Percentiles rank a stretch among this genome's conserved stretches.
These are phyloP conservation scores for Clonostachys chloroleuca DNA, from an alignment of 2,329 filamentous ascomycete species.

Conservation along the genomic window DNA sequence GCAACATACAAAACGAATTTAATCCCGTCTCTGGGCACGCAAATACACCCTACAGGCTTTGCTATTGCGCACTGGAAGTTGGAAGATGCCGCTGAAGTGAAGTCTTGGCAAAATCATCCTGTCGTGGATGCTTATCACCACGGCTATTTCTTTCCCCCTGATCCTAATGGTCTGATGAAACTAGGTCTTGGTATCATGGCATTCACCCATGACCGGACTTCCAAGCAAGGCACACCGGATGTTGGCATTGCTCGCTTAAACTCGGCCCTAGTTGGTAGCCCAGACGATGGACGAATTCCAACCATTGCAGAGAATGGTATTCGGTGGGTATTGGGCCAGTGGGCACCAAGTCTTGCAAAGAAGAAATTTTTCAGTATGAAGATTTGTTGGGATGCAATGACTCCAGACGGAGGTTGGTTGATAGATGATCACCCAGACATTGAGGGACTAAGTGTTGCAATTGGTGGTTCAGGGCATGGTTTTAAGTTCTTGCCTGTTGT, in stretches of 20 bases:
- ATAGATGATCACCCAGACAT: background rate
- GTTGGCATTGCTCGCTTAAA: background rate
- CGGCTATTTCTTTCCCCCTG: too few relatives aligned
- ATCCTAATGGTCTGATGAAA: too few relatives aligned
- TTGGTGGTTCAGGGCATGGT: background rate
- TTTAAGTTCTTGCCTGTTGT: background rate
- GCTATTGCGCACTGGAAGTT: too few relatives aligned
- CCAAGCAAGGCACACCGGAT: too few relatives aligned
- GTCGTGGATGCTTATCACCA: too few relatives aligned
- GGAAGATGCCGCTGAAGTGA: too few relatives aligned
- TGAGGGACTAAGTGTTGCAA: background rate
- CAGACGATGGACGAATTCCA: background rate
- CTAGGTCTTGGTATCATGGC: too few relatives aligned
- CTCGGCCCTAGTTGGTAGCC: background rate
- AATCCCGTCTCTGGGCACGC: too few relatives aligned
- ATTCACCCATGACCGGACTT: too few relatives aligned
- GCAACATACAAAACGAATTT: too few relatives aligned
- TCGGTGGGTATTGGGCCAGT: background rate
- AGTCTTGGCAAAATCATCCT: too few relatives aligned
- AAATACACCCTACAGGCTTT: too few relatives aligned
- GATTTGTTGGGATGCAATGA: background rate
- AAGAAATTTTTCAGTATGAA: background rate
- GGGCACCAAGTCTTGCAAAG: background rate
- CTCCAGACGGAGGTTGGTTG: background rate
- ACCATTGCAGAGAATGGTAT: background rate